Percentiles rank a stretch among this genome's conserved stretches.
Evolutionary conservation across 2,329 filamentous ascomycete species (phyloP).

Genomic region (Venturia oleaginea): DNA sequence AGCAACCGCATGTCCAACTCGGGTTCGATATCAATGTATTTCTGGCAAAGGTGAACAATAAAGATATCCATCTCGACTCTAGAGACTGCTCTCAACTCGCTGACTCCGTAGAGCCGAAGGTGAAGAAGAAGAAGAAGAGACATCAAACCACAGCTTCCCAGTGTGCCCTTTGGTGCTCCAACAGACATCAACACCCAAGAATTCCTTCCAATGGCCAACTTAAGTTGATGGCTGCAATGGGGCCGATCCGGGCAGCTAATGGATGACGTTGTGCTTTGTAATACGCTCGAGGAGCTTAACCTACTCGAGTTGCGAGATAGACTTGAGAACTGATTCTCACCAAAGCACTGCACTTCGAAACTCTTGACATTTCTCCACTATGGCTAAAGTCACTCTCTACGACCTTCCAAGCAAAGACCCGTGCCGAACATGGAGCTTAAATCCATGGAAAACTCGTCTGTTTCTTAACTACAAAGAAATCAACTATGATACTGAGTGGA

Average conservation of each 20-base stretch:
- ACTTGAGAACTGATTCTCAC: neutral
- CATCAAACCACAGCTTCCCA: too few relatives aligned
- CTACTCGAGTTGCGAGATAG: neutral
- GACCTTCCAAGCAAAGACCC: slow-evolving; percentile 51
- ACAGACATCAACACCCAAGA: too few relatives aligned
- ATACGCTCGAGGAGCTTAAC: neutral
- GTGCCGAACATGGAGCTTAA: slow-evolving; percentile 51
- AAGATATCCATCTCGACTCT: too few relatives aligned
- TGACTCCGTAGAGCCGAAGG: too few relatives aligned
- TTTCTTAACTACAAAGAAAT: slow-evolving; percentile 59
- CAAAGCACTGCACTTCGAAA: neutral
- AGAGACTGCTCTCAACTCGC: too few relatives aligned
- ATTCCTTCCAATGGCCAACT: neutral
- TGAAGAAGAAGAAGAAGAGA: too few relatives aligned
- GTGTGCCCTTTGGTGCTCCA: neutral
- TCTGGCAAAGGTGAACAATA: too few relatives aligned
- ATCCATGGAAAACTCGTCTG: slow-evolving; percentile 63
- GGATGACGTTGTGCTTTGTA: slow-evolving; percentile 1
- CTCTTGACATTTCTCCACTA: slow-evolving; percentile 14
- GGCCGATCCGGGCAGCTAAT: neutral
- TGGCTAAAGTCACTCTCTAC: slow-evolving; percentile 45
- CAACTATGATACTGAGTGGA: slow-evolving; percentile 60
- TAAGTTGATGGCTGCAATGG: neutral
- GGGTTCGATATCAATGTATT: too few relatives aligned
- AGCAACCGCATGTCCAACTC: too few relatives aligned